Percentiles rank a stretch among this genome's conserved stretches.
Evolutionary conservation across 768 basidiomycete genomes (phyloP).

Genomic region (Psilocybe subaeruginosa): DNA sequence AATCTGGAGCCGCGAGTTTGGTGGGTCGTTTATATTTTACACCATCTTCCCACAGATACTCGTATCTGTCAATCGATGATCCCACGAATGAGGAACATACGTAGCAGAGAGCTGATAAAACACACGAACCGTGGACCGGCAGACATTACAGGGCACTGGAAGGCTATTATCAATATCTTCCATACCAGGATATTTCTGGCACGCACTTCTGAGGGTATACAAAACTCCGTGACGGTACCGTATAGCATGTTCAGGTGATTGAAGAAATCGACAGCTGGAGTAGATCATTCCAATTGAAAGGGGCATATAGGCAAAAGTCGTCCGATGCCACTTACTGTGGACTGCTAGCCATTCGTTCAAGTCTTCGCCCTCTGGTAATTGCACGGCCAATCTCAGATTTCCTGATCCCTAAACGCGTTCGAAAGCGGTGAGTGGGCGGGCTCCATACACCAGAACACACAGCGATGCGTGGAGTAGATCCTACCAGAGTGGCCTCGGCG

Average conservation of each 20-base stretch:
- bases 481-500: slow-evolving; percentile 91
- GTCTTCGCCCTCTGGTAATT: slow-evolving; percentile 96
- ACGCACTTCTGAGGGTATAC: slow-evolving; percentile 85
- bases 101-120: background rate
- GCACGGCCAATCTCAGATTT: slow-evolving; percentile 89
- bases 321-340: slow-evolving; percentile 64
- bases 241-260: slow-evolving; percentile 99
- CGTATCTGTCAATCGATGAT: slow-evolving; percentile 58
- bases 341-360: slow-evolving; percentile 99
- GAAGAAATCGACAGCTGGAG: slow-evolving; percentile 96
- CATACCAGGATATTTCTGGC: slow-evolving; percentile 2
- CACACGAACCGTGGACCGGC: slow-evolving; percentile 82
- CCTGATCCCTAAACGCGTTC: slow-evolving; percentile 77
- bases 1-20: slow-evolving; percentile 94
- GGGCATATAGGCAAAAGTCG: background rate
- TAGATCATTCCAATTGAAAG: background rate
- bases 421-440: slow-evolving; percentile 6
- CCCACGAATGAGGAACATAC: background rate
- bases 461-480: slow-evolving; percentile 19
- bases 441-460: background rate
- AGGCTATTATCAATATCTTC: background rate
- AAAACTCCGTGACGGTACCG: slow-evolving; percentile 97
- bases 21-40: slow-evolving; percentile 85
- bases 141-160: slow-evolving; percentile 93
- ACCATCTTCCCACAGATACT: slow-evolving; percentile 95